Base-by-base conservation (phyloP, 2,329 filamentous ascomycete species). In the Alternaria incomplexa region DNA sequence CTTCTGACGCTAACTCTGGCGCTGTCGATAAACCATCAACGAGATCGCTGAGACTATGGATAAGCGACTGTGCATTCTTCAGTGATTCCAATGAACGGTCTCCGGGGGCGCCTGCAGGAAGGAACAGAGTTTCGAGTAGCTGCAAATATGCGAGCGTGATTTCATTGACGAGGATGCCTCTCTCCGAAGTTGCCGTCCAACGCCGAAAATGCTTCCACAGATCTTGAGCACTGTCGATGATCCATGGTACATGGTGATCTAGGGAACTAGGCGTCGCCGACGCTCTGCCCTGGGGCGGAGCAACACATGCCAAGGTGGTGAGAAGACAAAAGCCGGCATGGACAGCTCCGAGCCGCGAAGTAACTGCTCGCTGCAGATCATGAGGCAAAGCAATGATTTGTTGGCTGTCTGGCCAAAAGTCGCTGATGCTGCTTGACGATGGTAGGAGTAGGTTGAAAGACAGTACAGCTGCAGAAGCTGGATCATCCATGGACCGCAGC, bases 301-400 rank as follows among this genome's bases (percentile, higher is more conserved):
- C 47, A 26, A 55, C 52, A 36, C 64, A 50, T 9, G 67, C 26
- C 20, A 79, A 36, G 5, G 67, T 65, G 22, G 69, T 46, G 15
- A 78, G 66, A 20, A 79, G 64, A 20, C 62, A 71, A 25, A 79
- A 66, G 0, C 70, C 75, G 25, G 78, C 58, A 36, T 74, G 66
- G 10, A 75, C 67, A 4, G 76, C 73, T 44, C 68, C 70, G 3
- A 59, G 56, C 15, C 62, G 73, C 22, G 71, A 75, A 11, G 58
- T 64, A n/a, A 78, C 64, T 5, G 59, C 70, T 30, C 67, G 72
- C 51, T 83, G 82, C 43, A 78, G 75, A 22, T 78, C 78, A 40
- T 81, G 76, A 11, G 82, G 81, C 17, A 83, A 64, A 6, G 81
- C 80, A 58, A 83, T 76, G 11, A 78, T 72, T 30, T 79, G 73